Base-by-base conservation (phyloP, 352 stramenopile genomes). In the Phytophthora citrophthora region DNA sequence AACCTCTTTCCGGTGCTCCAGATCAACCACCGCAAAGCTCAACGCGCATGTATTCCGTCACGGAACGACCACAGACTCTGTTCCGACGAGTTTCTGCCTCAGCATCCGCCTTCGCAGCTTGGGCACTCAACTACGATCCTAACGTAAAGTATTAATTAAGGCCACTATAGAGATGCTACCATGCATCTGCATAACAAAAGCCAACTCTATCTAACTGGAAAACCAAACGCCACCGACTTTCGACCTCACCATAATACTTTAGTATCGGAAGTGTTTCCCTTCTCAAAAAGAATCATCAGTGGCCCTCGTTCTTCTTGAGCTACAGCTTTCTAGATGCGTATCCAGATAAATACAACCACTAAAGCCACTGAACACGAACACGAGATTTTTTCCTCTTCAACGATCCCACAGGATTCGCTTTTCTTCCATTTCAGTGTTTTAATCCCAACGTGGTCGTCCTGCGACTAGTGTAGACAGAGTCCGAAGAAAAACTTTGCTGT, bases 51-150 rank as follows among this genome's bases (percentile, higher is more conserved):
- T 77, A 77, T 36, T 68, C 65, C 4, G 64, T 81, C 31, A 74
- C 64, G 1, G 59, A 76, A 16, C 44, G 62, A 11, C 66, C 55
- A 3, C 57, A 72, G 43, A 75, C 61, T 7, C 45, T 78, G 8
- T 54, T 73, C 32, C 57, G 61, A 40, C 56, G 67, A 29, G 43
- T 78, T n/a, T 78, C 70, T 5, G 34, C 67, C 20, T 73, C 70
- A 12, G 70, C 70, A 8, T 60, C 66, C 1, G 63, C 68, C 2
- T 75, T 80, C 11, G 56, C 72, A 4, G 61, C 53, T 5, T 80
- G 72, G 72, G 64, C 63, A 5, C 63, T 79, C 31, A 68, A 74
- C 29, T 78, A 75, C 39, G 70, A 78, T 41, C 67, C 49, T 1
- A 75, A 75, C 18, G 61, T 58, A 12, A 61, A 58, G 5, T 74